Evolutionary conservation across 257 asterid genomes (phyloP).

Genomic region (Solanum pinnatisectum): DNA sequence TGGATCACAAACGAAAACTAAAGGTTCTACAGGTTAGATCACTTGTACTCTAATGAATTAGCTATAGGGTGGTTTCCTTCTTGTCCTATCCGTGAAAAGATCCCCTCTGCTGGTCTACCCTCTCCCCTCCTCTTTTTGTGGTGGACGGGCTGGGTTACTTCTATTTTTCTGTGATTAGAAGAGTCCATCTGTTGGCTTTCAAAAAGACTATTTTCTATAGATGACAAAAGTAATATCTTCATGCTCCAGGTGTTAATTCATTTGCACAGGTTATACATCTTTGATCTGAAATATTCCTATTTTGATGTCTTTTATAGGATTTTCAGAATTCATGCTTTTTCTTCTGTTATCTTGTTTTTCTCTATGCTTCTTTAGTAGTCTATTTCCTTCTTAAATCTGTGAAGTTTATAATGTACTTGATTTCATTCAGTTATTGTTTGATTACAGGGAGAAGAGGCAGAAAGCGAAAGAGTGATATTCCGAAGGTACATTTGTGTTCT

Average conservation of each 20-base stretch:
- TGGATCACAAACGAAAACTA: slow-evolving; percentile 29
- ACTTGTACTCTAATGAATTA: not conserved
- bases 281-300: not conserved
- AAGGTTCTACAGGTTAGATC: slow-evolving; percentile 33
- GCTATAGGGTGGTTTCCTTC: not conserved
- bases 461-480: slow-evolving; percentile 40
- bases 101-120: not conserved
- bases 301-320: not conserved
- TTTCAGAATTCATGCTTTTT: not conserved
- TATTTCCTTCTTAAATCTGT: not conserved
- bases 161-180: not conserved
- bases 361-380: not conserved
- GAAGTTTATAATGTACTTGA: not conserved
- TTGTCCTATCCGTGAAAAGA: not conserved
- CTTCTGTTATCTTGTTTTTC: not conserved
- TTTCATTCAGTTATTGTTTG: not conserved
- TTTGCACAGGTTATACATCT: not conserved
- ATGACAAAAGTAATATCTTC: not conserved
- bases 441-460: slow-evolving; percentile 49
- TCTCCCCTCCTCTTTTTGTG: not conserved
- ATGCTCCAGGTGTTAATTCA: not conserved
- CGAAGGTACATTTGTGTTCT: slow-evolving; percentile 30
- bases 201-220: not conserved
- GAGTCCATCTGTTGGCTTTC: not conserved
- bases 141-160: not conserved